These are phyloP conservation scores for Tuber aestivum DNA, from an alignment of 495 filamentous ascomycete genomes.

Conservation along the genomic window DNA sequence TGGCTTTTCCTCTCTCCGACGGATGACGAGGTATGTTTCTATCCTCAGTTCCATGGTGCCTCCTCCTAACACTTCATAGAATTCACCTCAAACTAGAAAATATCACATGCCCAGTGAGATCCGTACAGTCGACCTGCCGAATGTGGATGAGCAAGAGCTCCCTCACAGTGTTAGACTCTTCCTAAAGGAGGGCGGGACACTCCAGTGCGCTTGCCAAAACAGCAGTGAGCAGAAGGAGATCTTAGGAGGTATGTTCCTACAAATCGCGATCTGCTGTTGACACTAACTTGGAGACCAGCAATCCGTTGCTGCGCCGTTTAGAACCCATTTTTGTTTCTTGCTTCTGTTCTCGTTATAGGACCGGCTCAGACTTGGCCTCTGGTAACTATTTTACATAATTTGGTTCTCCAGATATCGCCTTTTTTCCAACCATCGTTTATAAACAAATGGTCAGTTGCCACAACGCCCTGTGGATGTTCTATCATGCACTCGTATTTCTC, in stretches of 20 bases:
- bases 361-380: background rate
- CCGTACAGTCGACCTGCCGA: conserved; percentile 36
- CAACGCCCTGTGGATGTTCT: background rate
- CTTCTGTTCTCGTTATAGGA: conserved; percentile 5
- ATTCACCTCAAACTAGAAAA: conserved; percentile 35
- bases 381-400: conserved; percentile 32
- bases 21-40: conserved; percentile 37
- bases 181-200: conserved; percentile 37
- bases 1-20: conserved; percentile 41
- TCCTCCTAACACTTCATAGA: conserved; percentile 25
- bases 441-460: background rate
- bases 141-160: conserved; percentile 43
- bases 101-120: conserved; percentile 39
- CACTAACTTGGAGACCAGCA: conserved; percentile 12
- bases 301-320: conserved; percentile 34
- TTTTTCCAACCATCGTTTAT: background rate
- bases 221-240: conserved; percentile 41
- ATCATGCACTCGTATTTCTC: conserved; percentile 2
- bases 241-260: conserved; percentile 21
- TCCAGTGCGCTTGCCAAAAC: conserved; percentile 43
- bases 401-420: conserved; percentile 10
- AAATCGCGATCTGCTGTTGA: background rate
- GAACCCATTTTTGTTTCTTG: conserved; percentile 10
- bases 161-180: conserved; percentile 41
- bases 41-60: background rate